A percentile compares a stretch with the other conserved stretches of the same genome.
Evolutionary conservation across 768 basidiomycete species (phyloP).

Genomic region (Phaeotremella skinneri): DNA sequence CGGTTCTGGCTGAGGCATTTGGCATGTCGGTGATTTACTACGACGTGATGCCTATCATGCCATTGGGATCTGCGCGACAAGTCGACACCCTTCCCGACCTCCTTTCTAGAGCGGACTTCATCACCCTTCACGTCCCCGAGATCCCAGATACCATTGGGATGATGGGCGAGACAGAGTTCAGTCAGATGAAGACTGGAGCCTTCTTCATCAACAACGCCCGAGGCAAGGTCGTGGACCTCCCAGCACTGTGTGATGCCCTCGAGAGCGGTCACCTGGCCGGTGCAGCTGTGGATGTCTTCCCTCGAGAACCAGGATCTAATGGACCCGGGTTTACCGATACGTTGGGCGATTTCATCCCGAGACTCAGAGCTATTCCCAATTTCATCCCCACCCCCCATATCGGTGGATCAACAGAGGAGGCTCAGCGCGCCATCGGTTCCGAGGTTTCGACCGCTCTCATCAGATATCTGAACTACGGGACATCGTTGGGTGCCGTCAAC

Average conservation of each 20-base stretch:
- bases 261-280: conserved; percentile 85
- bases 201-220: conserved; percentile 99
- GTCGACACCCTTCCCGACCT: conserved; percentile 74
- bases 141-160: conserved; percentile 92
- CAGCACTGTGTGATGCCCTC: conserved; percentile 76
- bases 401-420: conserved; percentile 98
- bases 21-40: conserved; percentile 94
- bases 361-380: conserved; percentile 74
- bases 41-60: conserved; percentile 96
- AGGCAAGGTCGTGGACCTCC: conserved; percentile 91
- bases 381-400: conserved; percentile 98
- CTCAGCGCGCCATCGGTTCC: conserved; percentile 93
- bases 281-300: conserved; percentile 91
- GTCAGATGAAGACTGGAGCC: conserved; percentile 88
- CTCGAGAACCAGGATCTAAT: conserved; percentile 86
- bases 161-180: conserved; percentile 73
- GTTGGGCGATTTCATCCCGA: conserved; percentile 77
- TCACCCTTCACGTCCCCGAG: conserved; percentile 95
- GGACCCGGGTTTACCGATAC: conserved; percentile 82
- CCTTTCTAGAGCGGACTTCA: conserved; percentile 79
- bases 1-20: conserved; percentile 92
- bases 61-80: conserved; percentile 88
- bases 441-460: conserved; percentile 82
- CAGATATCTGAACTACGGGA: conserved; percentile 89
- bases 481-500: conserved; percentile 89